Evolutionary conservation across 148 eudicot genomes (phyloP).

Genomic region (Silene conica): DNA sequence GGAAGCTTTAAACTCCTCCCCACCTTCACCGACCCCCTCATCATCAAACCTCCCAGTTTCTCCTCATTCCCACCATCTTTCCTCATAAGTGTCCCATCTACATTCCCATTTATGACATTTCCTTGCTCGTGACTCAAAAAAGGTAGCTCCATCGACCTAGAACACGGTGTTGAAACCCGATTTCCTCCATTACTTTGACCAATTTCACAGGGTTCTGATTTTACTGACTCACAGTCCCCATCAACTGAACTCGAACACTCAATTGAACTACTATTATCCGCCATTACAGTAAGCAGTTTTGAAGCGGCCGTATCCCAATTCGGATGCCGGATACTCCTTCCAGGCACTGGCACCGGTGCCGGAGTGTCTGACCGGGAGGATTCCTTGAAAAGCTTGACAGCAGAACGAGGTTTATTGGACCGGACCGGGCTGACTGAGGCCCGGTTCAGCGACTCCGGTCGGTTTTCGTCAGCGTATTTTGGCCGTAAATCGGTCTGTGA

Average conservation of each 20-base stretch:
- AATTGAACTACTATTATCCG: background rate
- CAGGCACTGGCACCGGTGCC: constrained; percentile 28
- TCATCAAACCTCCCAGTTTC: background rate
- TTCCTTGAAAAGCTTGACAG: constrained; percentile 43
- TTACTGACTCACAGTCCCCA: constrained; percentile 30
- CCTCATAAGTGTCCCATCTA: constrained; percentile 1
- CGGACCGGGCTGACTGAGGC: constrained; percentile 38
- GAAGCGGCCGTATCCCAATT: constrained; percentile 48
- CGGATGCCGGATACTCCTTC: constrained; percentile 18
- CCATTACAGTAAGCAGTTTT: constrained; percentile 40
- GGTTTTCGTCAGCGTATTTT: constrained; percentile 35
- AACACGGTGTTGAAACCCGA: constrained; percentile 40
- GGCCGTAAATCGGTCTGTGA: constrained; percentile 48
- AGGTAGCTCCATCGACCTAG: constrained; percentile 53
- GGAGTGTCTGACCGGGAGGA: constrained; percentile 28
- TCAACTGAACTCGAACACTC: constrained; percentile 8
- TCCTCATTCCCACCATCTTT: constrained; percentile 18
- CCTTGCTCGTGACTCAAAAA: constrained; percentile 29
- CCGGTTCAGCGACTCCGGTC: constrained; percentile 36
- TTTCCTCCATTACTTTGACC: background rate
- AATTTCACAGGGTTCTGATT: constrained; percentile 21
- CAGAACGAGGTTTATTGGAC: constrained; percentile 25
- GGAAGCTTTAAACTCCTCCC: constrained; percentile 44
- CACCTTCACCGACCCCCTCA: constrained; percentile 33
- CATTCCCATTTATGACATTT: background rate